These are phyloP conservation scores for Phytophthora kernoviae DNA, from an alignment of 352 stramenopile genomes.

Conservation along the genomic window DNA sequence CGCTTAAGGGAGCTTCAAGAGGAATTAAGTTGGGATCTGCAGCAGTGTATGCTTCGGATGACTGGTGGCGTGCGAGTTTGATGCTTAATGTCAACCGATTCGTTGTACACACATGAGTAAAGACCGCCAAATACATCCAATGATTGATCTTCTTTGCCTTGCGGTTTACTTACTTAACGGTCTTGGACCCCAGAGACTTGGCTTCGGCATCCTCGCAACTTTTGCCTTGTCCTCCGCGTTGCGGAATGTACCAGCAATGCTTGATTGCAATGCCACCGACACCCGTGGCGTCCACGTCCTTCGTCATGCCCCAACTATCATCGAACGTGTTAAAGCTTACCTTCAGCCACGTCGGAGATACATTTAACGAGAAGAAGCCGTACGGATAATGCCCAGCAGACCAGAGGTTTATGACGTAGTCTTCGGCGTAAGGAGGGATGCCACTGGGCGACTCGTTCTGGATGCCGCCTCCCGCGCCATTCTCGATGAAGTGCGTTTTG, in stretches of 20 bases:
- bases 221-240: conserved; percentile 38
- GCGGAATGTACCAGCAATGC: conserved; percentile 75
- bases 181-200: conserved; percentile 15
- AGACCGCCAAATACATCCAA: no score
- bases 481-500: conserved; percentile 81
- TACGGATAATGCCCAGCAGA: conserved; percentile 66
- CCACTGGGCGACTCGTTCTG: conserved; percentile 73
- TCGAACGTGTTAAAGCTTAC: conserved; percentile 71
- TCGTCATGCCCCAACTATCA: conserved; percentile 58
- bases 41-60: not conserved
- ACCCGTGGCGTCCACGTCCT: conserved; percentile 49
- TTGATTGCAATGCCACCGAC: conserved; percentile 61
- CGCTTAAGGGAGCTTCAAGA: not conserved
- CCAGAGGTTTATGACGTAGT: conserved; percentile 75
- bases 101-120: no score
- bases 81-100: not conserved
- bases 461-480: conserved; percentile 74
- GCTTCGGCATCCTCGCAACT: conserved; percentile 44
- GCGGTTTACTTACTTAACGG: not conserved
- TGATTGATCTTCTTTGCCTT: not conserved
- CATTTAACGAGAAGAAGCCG: conserved; percentile 67
- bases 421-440: conserved; percentile 58
- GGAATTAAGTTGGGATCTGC: not conserved
- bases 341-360: conserved; percentile 67
- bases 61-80: not conserved